phyloP scores from a whole-genome alignment of 768 basidiomycete species.

The Leucosporidium scottii region DNA sequence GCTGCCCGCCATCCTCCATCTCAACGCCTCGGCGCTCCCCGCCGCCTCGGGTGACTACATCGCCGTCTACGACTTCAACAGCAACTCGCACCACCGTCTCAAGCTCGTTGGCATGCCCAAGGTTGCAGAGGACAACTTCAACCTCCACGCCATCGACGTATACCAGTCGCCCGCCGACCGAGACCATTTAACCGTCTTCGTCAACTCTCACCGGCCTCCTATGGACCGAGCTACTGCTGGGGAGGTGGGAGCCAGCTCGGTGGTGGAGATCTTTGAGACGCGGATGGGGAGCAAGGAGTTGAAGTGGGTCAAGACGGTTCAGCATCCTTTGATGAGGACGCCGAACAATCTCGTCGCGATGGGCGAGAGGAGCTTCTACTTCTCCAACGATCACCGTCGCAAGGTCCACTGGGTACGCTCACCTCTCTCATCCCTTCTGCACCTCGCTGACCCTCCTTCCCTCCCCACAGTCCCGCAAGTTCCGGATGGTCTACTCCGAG shows the following conservation, averaged over 20 bases:
- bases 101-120: constrained; percentile 17
- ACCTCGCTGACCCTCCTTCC: neutral
- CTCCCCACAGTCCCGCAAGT: neutral
- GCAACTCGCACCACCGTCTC: constrained; percentile 1
- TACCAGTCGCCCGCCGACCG: constrained; percentile 50
- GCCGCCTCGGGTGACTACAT: constrained; percentile 9
- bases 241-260: constrained; percentile 61
- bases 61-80: constrained; percentile 10
- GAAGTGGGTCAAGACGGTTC: constrained; percentile 55
- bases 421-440: neutral
- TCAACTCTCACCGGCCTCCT: constrained; percentile 65
- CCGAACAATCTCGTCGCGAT: constrained; percentile 70
- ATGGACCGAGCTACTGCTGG: constrained; percentile 41
- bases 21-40: constrained; percentile 7
- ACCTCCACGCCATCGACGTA: constrained; percentile 63
- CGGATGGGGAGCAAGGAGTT: constrained; percentile 47
- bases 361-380: constrained; percentile 59
- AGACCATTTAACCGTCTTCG: constrained; percentile 55
- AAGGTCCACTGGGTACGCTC: constrained; percentile 55
- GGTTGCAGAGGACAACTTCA: constrained; percentile 40
- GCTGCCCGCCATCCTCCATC: constrained; percentile 11
- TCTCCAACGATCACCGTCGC: constrained; percentile 60
- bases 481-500: neutral
- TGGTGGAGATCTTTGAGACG: constrained; percentile 63
- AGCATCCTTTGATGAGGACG: constrained; percentile 53